Conservation (phyloP, 257 asterid species). For the Parsonsia alboflavescens region DNA sequence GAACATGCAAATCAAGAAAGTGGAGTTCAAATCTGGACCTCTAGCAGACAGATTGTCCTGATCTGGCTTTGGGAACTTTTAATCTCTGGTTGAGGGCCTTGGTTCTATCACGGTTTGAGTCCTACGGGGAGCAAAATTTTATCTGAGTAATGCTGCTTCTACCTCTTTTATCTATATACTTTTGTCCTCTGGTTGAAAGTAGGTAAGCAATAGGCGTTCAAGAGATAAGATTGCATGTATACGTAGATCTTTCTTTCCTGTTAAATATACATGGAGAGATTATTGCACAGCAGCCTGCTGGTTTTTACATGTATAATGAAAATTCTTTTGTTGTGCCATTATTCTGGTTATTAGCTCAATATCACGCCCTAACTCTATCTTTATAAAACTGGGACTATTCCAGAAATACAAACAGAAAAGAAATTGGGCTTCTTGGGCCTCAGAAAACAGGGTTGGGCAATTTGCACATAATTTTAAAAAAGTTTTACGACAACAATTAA, state of each 20-base stretch:
- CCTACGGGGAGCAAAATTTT: neutral
- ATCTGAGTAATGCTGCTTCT: neutral
- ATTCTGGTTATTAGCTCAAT: no score
- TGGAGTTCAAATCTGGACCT: conserved; percentile 9
- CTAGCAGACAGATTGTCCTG: conserved; percentile 2
- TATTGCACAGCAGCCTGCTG: no score
- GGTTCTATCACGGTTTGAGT: neutral
- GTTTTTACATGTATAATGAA: no score
- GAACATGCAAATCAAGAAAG: conserved; percentile 19
- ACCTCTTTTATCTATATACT: neutral
- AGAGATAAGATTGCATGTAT: neutral
- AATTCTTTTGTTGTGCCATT: no score
- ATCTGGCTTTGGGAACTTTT: neutral
- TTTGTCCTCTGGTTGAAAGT: neutral
- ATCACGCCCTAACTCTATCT: no score
- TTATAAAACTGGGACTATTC: no score
- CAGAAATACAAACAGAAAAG: no score
- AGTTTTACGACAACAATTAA: no score
- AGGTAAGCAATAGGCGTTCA: neutral
- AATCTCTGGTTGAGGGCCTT: neutral
- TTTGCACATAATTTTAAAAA: no score
- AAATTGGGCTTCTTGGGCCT: no score
- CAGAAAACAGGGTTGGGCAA: no score
- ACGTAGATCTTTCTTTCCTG: neutral
- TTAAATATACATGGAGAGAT: no score